Evolutionary conservation across 805 yeast species (phyloP), one percentile per base, ranked within the genome.

Genomic region (Naumovozyma dairenensis): DNA sequence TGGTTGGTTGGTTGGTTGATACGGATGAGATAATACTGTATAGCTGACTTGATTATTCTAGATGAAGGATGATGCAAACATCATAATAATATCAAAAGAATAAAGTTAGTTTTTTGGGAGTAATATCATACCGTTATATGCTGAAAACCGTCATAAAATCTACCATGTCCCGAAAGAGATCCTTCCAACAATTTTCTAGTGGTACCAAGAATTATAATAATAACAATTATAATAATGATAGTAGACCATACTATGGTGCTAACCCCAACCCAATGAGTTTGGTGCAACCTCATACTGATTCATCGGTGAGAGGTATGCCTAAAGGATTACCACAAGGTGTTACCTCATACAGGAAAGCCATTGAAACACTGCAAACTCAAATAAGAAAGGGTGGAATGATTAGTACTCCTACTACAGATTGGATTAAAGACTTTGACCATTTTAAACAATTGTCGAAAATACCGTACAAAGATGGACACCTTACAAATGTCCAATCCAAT

Each of bases 371-470:
- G 4, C 20, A 7, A 10, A 17, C 17, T 9, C 25, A 17, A 16
- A 15, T 20, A 4, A 32, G 26, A 9, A 17, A 30, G 28, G 4
- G 26, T 34, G 4, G n/a, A 16, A n/a, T 25, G 26, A 16, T 26
- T 22, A 10, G 10, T 30, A 17, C 16, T 16, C 33, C 16, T 12
- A 29, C 21, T 7, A 14, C 22, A 7, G 38, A 42, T 14, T 51
- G 56, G 56, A 27, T 49, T 7, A 37, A 39, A 14, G 40, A 40
- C 2, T 37, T 34, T 22, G 42, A 38, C 3, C 42, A 48, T 33
- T 51, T 46, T 31, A 41, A 41, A 12, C 21, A 34, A 17, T 28
- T 51, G 21, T 37, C 28, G 29, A 25, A 36, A 3, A 26, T 38
- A 4, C 17, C 16, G 7, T 43, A 34, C 31, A 20, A 12, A 8